Evolutionary conservation across 2,329 filamentous ascomycete genomes (phyloP).

Genomic region (Ceratocystis huliohia): DNA sequence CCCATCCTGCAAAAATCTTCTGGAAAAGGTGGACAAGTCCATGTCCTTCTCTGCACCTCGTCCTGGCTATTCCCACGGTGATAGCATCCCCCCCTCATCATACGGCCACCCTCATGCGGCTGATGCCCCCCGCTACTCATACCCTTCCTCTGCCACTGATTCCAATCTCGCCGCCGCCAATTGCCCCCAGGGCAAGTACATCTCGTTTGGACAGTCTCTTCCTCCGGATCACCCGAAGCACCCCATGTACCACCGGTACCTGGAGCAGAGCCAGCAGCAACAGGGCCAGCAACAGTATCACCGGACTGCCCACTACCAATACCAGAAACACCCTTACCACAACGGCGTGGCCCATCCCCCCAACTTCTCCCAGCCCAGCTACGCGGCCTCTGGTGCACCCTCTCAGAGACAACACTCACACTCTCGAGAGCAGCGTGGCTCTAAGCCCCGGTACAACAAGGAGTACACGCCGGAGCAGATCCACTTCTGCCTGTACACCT

Average conservation of each 20-base stretch:
- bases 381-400: background rate
- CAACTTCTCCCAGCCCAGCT: slow-evolving; percentile 1
- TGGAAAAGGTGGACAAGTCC: slow-evolving; percentile 9
- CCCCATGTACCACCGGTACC: background rate
- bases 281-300: slow-evolving; percentile 1
- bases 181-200: background rate
- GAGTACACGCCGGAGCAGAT: slow-evolving; percentile 35
- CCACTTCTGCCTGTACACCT: slow-evolving; percentile 35
- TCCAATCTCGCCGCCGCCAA: background rate
- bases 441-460: slow-evolving; percentile 27
- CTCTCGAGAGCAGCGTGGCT: slow-evolving; percentile 14
- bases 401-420: background rate
- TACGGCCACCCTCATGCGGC: background rate
- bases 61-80: background rate
- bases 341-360: background rate
- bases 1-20: slow-evolving; percentile 10
- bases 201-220: background rate
- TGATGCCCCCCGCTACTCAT: background rate
- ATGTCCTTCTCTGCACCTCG: background rate
- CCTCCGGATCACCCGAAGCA: background rate
- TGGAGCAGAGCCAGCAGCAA: background rate
- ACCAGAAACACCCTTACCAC: background rate
- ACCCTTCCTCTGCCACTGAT: background rate
- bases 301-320: background rate
- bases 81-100: background rate